Conservation (phyloP, 495 filamentous ascomycete genomes). For the Podospora sp. region DNA sequence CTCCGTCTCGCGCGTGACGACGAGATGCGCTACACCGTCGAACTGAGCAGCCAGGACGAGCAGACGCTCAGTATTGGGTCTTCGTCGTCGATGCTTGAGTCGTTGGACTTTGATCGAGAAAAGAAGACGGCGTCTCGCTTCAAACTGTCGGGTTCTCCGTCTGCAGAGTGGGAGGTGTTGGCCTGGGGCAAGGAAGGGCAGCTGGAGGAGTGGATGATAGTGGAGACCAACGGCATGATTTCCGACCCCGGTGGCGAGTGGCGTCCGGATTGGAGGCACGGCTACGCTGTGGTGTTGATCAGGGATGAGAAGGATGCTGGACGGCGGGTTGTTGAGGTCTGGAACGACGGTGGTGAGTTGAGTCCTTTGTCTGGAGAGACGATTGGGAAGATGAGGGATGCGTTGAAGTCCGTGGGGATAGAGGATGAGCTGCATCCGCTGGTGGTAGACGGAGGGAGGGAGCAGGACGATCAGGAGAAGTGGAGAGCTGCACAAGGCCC, state of each 20-base stretch:
- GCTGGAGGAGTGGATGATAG: constrained; percentile 26
- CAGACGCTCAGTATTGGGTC: not conserved
- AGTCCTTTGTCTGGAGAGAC: constrained; percentile 17
- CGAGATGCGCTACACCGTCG: not conserved
- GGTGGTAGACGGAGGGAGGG: not conserved
- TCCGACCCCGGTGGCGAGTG: constrained; percentile 18
- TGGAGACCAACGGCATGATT: constrained; percentile 21
- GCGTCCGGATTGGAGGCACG: constrained; percentile 24
- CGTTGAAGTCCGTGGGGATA: constrained; percentile 3
- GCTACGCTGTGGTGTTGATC: constrained; percentile 23
- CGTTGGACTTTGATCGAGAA: not conserved
- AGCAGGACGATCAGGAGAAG: too few relatives aligned
- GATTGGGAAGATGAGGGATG: constrained; percentile 16
- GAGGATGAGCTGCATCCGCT: not conserved
- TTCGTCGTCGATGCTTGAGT: not conserved
- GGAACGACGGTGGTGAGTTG: constrained; percentile 11
- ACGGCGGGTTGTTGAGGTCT: constrained; percentile 16
- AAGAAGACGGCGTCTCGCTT: not conserved
- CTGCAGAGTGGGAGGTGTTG: constrained; percentile 5
- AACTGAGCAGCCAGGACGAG: not conserved
- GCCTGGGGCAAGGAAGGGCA: constrained; percentile 27
- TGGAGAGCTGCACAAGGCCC: too few relatives aligned
- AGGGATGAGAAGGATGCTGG: not conserved
- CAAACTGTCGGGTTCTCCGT: not conserved
- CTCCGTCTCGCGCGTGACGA: not conserved